A percentile compares a stretch with the other conserved stretches of the same genome.
Evolutionary conservation across 2,329 filamentous ascomycete species (phyloP).

Genomic region (Fusarium temperatum): DNA sequence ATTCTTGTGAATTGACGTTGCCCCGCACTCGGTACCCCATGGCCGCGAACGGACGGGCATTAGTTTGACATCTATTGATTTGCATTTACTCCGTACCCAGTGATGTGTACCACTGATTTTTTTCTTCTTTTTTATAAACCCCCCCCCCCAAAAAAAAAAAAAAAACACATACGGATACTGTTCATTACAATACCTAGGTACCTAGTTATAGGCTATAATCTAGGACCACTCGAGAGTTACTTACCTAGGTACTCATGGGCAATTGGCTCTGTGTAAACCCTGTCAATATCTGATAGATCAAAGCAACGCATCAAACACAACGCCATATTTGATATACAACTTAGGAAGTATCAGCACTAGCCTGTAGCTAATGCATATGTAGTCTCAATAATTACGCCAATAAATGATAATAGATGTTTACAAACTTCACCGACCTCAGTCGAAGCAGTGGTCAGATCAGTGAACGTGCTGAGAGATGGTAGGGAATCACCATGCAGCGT

Average conservation of each 20-base stretch:
- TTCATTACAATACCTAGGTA: background rate
- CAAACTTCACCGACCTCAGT: background rate
- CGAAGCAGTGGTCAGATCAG: background rate
- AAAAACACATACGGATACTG: background rate
- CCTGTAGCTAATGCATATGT: background rate
- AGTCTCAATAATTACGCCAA: background rate
- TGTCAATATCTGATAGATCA: background rate
- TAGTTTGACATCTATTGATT: background rate
- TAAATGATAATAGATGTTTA: background rate
- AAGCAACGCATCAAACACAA: background rate
- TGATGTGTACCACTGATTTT: background rate
- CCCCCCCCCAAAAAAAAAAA: too few relatives aligned
- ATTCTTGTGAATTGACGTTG: background rate
- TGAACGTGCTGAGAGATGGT: background rate
- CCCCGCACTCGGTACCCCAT: slow-evolving; percentile 14
- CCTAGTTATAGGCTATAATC: background rate
- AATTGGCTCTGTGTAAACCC: background rate
- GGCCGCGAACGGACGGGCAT: background rate
- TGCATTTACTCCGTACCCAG: too few relatives aligned
- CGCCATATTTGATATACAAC: background rate
- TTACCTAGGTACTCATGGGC: background rate
- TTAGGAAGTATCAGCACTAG: background rate
- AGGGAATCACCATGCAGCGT: slow-evolving; percentile 58
- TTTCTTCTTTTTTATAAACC: background rate
- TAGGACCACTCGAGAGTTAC: background rate